Base-by-base conservation (phyloP, 768 basidiomycete genomes). In the Lactifluus subvellereus region DNA sequence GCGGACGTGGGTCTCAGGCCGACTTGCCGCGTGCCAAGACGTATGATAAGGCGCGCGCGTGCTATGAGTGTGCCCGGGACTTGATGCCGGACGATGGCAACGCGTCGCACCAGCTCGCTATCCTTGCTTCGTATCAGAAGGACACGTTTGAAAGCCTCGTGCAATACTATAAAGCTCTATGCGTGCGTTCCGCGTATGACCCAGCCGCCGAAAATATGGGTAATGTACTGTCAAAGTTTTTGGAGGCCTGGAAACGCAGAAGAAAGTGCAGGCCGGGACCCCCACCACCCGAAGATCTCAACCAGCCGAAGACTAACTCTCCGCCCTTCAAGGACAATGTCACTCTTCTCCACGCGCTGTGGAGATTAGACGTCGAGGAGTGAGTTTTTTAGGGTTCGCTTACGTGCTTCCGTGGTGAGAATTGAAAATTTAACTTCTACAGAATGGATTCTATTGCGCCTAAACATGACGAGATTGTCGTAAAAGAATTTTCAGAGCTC, bases 91-190 rank as follows among this genome's bases (percentile, higher is more conserved):
- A 88, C 59, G 91, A 96, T 67, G 97, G 96, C 67, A 95, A 98
- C 70, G 84, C 97, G 0, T 96, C 89, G 20, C 96, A 98, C 72
- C 97, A 98, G 73, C 84, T 98, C 20, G 97, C 96, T 4, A 95
- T 98, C 63, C 82, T 98, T 37, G 83, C 93, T 2, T 85, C 88
- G 5, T 95, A 97, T 73, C 80, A 88, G 68, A 81, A 82, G 65
- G 93, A 98, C 74, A 78, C 82, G n/a, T 94, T 96, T 69, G 75
- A 78, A 37, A 87, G 91, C 35, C 77, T 92, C 9, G 81, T 89
- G 56, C 88, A 94, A 74, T 96, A 98, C 73, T 94, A 94, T 71
- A 87, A 94, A 35, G 91, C 96, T 1, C 78, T 98, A 13, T 95
- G 93, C 69, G 91, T 94, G 40, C 81, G 82, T 43, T 82, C 85